These are phyloP conservation scores for Cavenderia fasciculata DNA, from an alignment of 78 protist species.

Conservation along the genomic window DNA sequence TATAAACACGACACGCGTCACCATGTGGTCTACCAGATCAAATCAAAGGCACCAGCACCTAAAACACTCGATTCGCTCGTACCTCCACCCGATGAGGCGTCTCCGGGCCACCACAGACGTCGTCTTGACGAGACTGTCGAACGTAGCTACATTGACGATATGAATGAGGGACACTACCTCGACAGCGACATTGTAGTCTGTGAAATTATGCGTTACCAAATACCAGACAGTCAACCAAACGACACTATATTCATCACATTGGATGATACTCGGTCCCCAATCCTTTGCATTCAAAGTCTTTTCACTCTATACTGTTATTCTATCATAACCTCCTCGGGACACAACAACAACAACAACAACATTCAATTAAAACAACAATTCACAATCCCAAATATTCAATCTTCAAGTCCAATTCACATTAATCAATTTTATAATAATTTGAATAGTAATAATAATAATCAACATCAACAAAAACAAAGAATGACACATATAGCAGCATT, in stretches of 20 bases:
- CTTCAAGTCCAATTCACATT: slow-evolving; percentile 8
- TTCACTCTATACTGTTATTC: neutral
- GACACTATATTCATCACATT: slow-evolving; percentile 10
- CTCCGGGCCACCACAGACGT: no score
- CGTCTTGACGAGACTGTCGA: no score
- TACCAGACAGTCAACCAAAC: no score
- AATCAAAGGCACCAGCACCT: no score
- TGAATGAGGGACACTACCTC: no score
- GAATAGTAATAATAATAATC: no score
- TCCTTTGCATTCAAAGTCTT: slow-evolving; percentile 4
- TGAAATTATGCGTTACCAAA: no score
- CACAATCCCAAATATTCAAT: neutral
- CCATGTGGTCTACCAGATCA: no score
- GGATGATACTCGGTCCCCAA: neutral
- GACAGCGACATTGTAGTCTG: no score
- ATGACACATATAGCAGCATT: neutral
- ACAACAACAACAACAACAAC: slow-evolving; percentile 4
- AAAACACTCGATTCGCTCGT: no score
- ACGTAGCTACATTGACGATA: no score
- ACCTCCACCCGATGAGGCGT: no score
- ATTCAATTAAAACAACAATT: slow-evolving; percentile 10
- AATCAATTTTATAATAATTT: slow-evolving; percentile 28
- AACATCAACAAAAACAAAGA: neutral
- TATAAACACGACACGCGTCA: neutral
- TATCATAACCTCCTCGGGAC: neutral